These are phyloP conservation scores for Ceratocystis ficicola DNA, from an alignment of 2,329 filamentous ascomycete species.

Conservation along the genomic window DNA sequence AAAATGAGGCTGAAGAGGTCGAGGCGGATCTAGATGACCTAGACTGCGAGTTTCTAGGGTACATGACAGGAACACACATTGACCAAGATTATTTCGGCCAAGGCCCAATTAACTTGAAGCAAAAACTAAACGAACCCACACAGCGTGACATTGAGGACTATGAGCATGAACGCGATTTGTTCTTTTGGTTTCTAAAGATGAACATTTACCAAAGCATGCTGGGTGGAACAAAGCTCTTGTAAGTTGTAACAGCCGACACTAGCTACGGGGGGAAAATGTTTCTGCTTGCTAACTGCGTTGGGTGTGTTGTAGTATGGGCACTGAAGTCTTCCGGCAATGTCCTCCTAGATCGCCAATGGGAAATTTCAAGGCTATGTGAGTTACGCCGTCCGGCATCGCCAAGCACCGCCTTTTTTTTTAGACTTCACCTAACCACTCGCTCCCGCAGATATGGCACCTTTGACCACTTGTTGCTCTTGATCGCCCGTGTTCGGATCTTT, in stretches of 20 bases:
- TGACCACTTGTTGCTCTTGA: conserved; percentile 72
- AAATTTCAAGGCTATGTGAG: conserved; percentile 58
- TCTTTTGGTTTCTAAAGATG: conserved; percentile 95
- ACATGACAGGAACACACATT: conserved; percentile 33
- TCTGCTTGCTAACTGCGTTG: conserved; percentile 19
- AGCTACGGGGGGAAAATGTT: neutral
- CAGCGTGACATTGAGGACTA: conserved; percentile 63
- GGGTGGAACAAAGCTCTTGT: conserved; percentile 77
- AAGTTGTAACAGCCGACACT: conserved; percentile 32
- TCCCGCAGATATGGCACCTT: conserved; percentile 63
- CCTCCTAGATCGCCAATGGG: conserved; percentile 73
- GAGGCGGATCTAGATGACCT: conserved; percentile 31
- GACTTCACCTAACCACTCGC: neutral
- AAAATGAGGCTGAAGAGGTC: conserved; percentile 23
- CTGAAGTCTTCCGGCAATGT: conserved; percentile 70
- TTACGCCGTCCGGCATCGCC: conserved; percentile 15
- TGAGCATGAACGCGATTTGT: conserved; percentile 71
- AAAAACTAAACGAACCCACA: conserved; percentile 33
- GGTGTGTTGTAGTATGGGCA: conserved; percentile 52
- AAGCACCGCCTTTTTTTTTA: neutral
- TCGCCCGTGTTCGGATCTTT: conserved; percentile 71
- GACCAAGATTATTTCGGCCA: conserved; percentile 32
- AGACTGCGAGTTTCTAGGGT: conserved; percentile 33
- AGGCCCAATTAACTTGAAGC: conserved; percentile 29
- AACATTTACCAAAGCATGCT: conserved; percentile 84